phyloP scores from a whole-genome alignment of 768 basidiomycete genomes.

The Kwoniella botswanensis region DNA sequence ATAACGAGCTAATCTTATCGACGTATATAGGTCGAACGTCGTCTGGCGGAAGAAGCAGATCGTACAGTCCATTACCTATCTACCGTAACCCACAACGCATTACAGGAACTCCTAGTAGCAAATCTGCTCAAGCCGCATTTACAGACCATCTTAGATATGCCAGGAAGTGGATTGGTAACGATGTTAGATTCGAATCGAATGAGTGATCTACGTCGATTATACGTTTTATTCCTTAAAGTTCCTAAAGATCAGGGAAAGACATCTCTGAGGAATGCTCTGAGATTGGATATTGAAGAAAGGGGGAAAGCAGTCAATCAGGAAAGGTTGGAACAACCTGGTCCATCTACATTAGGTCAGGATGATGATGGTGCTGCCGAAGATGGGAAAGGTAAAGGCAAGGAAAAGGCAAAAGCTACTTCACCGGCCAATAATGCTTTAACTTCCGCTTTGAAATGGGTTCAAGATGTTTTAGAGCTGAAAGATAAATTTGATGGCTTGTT shows the following conservation, averaged over 20 bases:
- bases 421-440: slow-evolving; percentile 60
- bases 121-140: slow-evolving; percentile 80
- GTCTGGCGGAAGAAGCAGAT: slow-evolving; percentile 80
- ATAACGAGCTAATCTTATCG: too few species aligned
- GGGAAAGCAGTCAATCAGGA: slow-evolving; percentile 79
- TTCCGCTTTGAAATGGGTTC: slow-evolving; percentile 87
- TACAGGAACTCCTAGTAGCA: slow-evolving; percentile 76
- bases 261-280: slow-evolving; percentile 69
- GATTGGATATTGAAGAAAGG: slow-evolving; percentile 71
- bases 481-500: slow-evolving; percentile 84
- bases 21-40: slow-evolving; percentile 83
- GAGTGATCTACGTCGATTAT: slow-evolving; percentile 78
- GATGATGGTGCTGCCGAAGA: slow-evolving; percentile 31
- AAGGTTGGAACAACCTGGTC: slow-evolving; percentile 25
- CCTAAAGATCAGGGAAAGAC: slow-evolving; percentile 70
- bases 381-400: slow-evolving; percentile 56
- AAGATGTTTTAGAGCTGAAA: slow-evolving; percentile 86
- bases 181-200: slow-evolving; percentile 84
- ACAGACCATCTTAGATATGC: slow-evolving; percentile 73
- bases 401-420: slow-evolving; percentile 11
- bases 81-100: slow-evolving; percentile 69
- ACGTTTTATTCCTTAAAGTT: slow-evolving; percentile 69
- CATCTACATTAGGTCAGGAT: slow-evolving; percentile 21
- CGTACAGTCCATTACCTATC: slow-evolving; percentile 86
- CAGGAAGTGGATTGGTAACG: slow-evolving; percentile 78